These are phyloP conservation scores for Saccharum spontaneum DNA, from an alignment of 176 grass and related monocot species.

Conservation along the genomic window DNA sequence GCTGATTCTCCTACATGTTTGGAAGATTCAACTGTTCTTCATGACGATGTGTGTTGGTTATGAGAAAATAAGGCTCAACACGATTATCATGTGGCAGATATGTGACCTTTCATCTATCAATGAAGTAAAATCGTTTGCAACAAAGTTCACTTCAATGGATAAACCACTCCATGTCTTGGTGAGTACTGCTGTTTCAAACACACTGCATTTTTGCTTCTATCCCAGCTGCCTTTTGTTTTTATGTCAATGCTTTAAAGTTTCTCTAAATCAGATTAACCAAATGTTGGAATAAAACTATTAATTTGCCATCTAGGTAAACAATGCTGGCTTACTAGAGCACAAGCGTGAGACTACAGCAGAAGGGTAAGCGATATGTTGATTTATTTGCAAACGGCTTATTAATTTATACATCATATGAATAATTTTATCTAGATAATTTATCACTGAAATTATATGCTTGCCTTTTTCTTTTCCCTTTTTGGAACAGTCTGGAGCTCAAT, in stretches of 20 bases:
- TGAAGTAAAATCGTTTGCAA: slow-evolving; percentile 72
- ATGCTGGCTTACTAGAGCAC: slow-evolving; percentile 85
- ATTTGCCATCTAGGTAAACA: slow-evolving; percentile 75
- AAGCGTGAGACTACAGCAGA: slow-evolving; percentile 64
- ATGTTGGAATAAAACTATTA: background rate
- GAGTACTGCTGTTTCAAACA: slow-evolving; percentile 25
- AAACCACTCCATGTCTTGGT: slow-evolving; percentile 85
- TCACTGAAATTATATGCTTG: background rate
- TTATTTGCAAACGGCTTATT: background rate
- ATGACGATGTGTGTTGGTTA: background rate
- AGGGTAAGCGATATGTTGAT: slow-evolving; percentile 41
- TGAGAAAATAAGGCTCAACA: background rate
- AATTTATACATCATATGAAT: background rate
- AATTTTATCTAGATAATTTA: background rate
- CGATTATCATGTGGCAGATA: slow-evolving; percentile 43
- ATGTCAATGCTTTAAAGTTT: slow-evolving; percentile 1
- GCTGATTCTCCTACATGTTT: background rate
- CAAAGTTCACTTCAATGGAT: slow-evolving; percentile 67
- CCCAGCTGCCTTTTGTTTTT: background rate
- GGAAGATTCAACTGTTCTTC: background rate
- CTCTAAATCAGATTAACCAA: background rate
- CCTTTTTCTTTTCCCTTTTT: background rate
- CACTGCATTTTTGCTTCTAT: background rate
- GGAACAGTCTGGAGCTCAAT: slow-evolving; percentile 73
- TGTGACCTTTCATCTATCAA: slow-evolving; percentile 86